Evolutionary conservation across 202 grass and related monocot genomes (phyloP).

Genomic region (Elaeis oleifera): DNA sequence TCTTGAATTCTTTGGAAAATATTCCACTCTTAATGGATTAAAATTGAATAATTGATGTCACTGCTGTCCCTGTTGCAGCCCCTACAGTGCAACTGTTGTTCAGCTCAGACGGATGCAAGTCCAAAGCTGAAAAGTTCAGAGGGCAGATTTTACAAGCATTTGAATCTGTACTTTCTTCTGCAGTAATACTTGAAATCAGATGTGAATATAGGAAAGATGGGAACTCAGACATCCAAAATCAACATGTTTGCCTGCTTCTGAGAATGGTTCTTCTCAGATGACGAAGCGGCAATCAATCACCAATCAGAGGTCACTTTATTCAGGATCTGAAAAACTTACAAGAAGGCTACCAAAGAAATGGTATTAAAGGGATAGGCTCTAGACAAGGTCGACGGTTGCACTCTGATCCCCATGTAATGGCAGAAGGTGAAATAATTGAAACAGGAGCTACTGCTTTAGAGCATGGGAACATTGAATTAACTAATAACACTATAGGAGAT

Average conservation of each 20-base stretch:
- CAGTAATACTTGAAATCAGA: constrained; percentile 79
- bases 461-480: constrained; percentile 25
- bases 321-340: constrained; percentile 46
- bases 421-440: constrained; percentile 90
- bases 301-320: constrained; percentile 50
- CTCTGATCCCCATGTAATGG: constrained; percentile 85
- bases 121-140: constrained; percentile 76
- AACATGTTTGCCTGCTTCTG: constrained; percentile 31
- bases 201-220: constrained; percentile 47
- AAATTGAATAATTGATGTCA: constrained; percentile 8
- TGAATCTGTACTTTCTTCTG: constrained; percentile 72
- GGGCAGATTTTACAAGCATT: constrained; percentile 86
- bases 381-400: constrained; percentile 58
- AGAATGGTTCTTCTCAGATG: constrained; percentile 35
- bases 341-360: constrained; percentile 30
- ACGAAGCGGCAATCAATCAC: constrained; percentile 54
- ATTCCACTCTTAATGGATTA: not conserved
- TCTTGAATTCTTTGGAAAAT: not conserved
- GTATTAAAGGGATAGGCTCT: constrained; percentile 25
- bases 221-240: constrained; percentile 17
- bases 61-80: constrained; percentile 40
- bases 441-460: constrained; percentile 28
- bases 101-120: constrained; percentile 55
- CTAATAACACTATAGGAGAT: constrained; percentile 11
- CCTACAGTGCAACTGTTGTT: constrained; percentile 74